phyloP scores from a whole-genome alignment of 352 stramenopile species.

The Pythium rhizo-oryzae region DNA sequence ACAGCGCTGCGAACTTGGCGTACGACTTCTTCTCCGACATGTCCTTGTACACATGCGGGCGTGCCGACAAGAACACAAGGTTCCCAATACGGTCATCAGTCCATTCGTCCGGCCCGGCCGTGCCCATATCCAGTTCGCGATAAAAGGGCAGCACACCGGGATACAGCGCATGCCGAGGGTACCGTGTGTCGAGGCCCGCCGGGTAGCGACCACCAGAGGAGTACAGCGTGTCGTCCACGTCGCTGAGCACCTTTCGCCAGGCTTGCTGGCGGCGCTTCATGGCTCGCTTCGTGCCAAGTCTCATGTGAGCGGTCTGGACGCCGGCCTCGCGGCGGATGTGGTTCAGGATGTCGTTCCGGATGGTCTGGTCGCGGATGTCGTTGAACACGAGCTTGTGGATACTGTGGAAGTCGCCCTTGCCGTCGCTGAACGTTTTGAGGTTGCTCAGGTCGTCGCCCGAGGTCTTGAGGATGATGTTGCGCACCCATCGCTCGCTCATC shows the following conservation, averaged over 20 bases:
- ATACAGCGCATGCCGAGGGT: constrained; percentile 94
- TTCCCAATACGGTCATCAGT: constrained; percentile 93
- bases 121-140: constrained; percentile 96
- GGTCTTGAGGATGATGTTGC: constrained; percentile 97
- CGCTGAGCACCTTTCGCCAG: constrained; percentile 98
- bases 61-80: constrained; percentile 97
- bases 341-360: constrained; percentile 94
- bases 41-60: constrained; percentile 99
- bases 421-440: constrained; percentile 96
- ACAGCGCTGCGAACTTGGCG: constrained; percentile 95
- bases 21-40: constrained; percentile 98
- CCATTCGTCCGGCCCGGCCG: constrained; percentile 88
- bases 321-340: constrained; percentile 95
- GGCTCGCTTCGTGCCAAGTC: constrained; percentile 85
- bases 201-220: constrained; percentile 96
- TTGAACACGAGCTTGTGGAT: constrained; percentile 99
- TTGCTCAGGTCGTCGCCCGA: constrained; percentile 95
- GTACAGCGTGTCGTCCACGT: constrained; percentile 98
- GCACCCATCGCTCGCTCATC: constrained; percentile 95
- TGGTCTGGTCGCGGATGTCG: constrained; percentile 88
- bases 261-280: constrained; percentile 81
- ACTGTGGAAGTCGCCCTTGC: constrained; percentile 96
- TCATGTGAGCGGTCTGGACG: constrained; percentile 94
- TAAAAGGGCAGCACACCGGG: constrained; percentile 98
- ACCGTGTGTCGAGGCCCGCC: constrained; percentile 94